Evolutionary conservation across 164 flowering plant species (phyloP), one percentile per base, ranked within the genome.

Genomic region (Kingdonia uniflora): DNA sequence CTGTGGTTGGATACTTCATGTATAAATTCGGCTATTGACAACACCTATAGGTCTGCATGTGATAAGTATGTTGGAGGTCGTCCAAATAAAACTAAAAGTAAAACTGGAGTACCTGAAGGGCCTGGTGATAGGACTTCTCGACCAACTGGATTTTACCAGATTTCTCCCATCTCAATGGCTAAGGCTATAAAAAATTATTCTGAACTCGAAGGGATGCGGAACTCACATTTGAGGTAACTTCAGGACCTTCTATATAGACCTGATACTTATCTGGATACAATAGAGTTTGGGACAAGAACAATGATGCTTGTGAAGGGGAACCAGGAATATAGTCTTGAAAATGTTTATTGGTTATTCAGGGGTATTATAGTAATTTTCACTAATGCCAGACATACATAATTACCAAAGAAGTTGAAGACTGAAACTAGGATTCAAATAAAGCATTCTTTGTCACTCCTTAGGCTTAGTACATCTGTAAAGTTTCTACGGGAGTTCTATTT

Each of bases 181-280:
- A 92, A 92, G 67, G 95, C 95, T 24, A 57, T 88, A 42, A 92
- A 92, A 77, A 92, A 92, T 65, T 59, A 62, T 43, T 80, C 89
- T 57, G 99, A 92, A 64, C 57, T 86, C 51, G 81, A 82, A 64
- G 99, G 99, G 60, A 92, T 88, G 99, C 74, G 52, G 14, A 77
- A 76, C 59, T 76, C 74, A 54, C 99, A 92, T 66, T 63, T 92
- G 35, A 88, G 98, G 98, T 88, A 61, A 55, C 29, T 1, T 20
- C 25, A 22, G 10, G 37, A 26, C 38, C 22, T 47, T 57, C 48
- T 21, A 54, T 17, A 55, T 19, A 15, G 41, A 46, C 55, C n/a
- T n/a, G n/a, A n/a, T n/a, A n/a, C n/a, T n/a, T n/a, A n/a, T n/a
- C n/a, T n/a, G n/a, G n/a, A n/a, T n/a, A n/a, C n/a, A n/a, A n/a